phyloP scores from a whole-genome alignment of 768 basidiomycete species.

The Amanita subjunquillea region DNA sequence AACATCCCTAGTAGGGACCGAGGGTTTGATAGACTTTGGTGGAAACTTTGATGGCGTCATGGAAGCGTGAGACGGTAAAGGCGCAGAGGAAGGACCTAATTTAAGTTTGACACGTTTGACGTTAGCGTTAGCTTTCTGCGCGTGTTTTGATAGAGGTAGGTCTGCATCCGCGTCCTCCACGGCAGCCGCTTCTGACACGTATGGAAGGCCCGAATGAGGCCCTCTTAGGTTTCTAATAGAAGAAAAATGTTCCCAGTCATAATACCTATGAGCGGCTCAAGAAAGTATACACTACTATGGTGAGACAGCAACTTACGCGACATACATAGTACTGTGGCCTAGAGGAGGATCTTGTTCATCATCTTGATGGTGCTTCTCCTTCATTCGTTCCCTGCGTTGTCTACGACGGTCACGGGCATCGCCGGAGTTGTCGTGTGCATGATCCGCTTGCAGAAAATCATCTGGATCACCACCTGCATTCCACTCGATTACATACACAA shows the following conservation, averaged over 20 bases:
- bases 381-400: constrained; percentile 5
- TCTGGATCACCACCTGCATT: constrained; percentile 40
- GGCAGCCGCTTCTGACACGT: constrained; percentile 41
- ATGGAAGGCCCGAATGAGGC: constrained; percentile 69
- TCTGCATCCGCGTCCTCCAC: constrained; percentile 16
- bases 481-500: constrained; percentile 89
- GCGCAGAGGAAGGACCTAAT: constrained; percentile 16
- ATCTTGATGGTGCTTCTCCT: constrained; percentile 5
- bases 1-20: constrained; percentile 2
- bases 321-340: constrained; percentile 46
- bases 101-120: constrained; percentile 22
- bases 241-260: constrained; percentile 94
- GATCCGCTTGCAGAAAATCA: constrained; percentile 1
- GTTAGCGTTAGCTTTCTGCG: constrained; percentile 11
- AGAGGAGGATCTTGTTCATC: constrained; percentile 7
- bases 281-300: constrained; percentile 8
- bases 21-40: constrained; percentile 9
- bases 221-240: constrained; percentile 84
- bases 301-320: constrained; percentile 57
- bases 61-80: constrained; percentile 5
- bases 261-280: constrained; percentile 41
- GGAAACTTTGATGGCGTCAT: background rate
- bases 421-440: constrained; percentile 7
- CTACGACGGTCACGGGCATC: constrained; percentile 4
- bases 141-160: constrained; percentile 17